Base-by-base conservation (phyloP, 352 stramenopile species). In the Phytophthora fragariaefolia region DNA sequence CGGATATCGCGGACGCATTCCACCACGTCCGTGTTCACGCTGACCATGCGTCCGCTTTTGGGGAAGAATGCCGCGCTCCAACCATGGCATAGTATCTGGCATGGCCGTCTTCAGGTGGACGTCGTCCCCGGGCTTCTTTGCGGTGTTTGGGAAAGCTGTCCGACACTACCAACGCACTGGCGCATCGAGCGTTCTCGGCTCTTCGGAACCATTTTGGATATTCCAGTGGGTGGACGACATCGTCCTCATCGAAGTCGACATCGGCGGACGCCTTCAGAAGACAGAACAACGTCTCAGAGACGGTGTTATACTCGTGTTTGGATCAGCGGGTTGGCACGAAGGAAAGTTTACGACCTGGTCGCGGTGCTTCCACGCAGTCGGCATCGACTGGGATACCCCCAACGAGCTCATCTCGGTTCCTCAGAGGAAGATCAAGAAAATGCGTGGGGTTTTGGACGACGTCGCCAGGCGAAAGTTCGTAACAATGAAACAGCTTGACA, bases 1-100 rank as follows among this genome's bases (percentile, higher is more conserved):
- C 47, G 17, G 47, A 54, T 17, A 40, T 54, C 47, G 17, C 47
- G 15, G n/a, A 54, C 9, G 47, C 47, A 13, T 54, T 54, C 26
- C 47, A 54, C 26, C 47, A 54, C 8, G 47, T 54, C 5, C 26
- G 26, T 15, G 47, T 54, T 6, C 47, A 54, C 12, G 49, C 24
- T 10, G 15, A 54, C 17, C 47, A 42, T 18, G 27, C 47, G 17
- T 54, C 27, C 4, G 15, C 47, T 7, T 54, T 38, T 38, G 27
- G 48, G 27, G 34, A 6, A 43, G 18, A 43, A 4, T 43, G 18
- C 15, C 34, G 9, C 34, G 34, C 2, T 43, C 34, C 4, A 20
- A 13, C 12, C 2, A 43, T 20, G 34, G 34, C 15, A 20, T 43
- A 18, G 4, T 42, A 12, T 42, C 28, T 12, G 34, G 34, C 13